Evolutionary conservation across 139 green algal genomes (phyloP), one percentile per base, ranked within the genome.

Genomic region (Chlorella sp.): DNA sequence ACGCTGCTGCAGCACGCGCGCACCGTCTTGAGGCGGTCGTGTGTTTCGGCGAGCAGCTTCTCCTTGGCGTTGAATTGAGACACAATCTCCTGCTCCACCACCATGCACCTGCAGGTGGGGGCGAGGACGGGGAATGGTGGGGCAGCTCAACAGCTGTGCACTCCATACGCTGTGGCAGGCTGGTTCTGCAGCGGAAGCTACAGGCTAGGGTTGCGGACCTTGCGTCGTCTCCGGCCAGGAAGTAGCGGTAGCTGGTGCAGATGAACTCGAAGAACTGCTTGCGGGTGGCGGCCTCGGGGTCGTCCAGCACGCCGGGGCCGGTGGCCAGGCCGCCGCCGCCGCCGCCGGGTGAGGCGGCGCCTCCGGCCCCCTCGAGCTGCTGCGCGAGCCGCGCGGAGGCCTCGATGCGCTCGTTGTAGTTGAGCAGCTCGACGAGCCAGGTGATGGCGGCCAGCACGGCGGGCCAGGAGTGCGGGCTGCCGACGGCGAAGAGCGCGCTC

Each of bases 401-500:
- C 42, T 55, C 42, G 10, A 55, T 55, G 10, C 42, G 80, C 69
- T 95, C 90, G 62, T 88, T 80, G 76, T 97, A 97, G 67, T 80
- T 91, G 2, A 97, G 86, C 72, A 97, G 84, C 77, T 98, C 93
- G 29, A 96, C 90, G 32, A 98, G 77, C 93, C 93, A 98, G 0
- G 74, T 82, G 23, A 98, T 74, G 0, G 93, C 90, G 30, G 92
- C 92, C 31, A 98, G 85, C 63, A 94, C 80, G 6, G 77, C 80
- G 1, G 93, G 93, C 93, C 93, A 98, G 1, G 93, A 96, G 83
- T 98, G 91, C 0, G 93, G 90, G 71, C 78, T 91, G 68, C 94
- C 94, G 1, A 98, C 93, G 1, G 93, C 90, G 67, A 91, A 94
- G 62, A 98, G 78, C 26, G 90, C 89, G 36, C 73, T 90, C 74